Conservation (phyloP, 345 rosid genomes). For the Lepidium didymum region DNA sequence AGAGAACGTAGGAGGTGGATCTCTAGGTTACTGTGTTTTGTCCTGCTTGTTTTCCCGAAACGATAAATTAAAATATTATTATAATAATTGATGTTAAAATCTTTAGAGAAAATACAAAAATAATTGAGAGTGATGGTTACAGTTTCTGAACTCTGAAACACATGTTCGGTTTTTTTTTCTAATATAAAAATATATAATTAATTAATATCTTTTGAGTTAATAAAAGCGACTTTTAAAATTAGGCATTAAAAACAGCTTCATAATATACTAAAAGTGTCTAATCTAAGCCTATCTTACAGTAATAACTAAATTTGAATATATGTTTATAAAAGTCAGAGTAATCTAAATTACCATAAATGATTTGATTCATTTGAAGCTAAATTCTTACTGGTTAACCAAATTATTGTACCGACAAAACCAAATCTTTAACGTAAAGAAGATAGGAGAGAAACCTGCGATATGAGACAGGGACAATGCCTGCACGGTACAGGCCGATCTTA, state of each 20-base stretch:
- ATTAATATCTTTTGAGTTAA: no score
- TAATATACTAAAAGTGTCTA: no score
- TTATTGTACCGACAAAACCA: neutral
- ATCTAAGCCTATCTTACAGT: no score
- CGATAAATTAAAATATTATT: neutral
- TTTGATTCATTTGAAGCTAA: neutral
- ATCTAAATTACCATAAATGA: neutral
- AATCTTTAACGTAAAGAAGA: neutral
- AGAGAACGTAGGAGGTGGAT: neutral
- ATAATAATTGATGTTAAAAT: neutral
- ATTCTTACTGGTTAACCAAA: neutral
- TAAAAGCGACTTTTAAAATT: no score
- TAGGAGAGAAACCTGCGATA: slow-evolving; percentile 52
- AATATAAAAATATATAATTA: no score
- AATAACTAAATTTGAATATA: no score
- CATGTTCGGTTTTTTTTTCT: neutral
- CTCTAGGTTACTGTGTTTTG: slow-evolving; percentile 6
- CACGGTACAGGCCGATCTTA: slow-evolving; percentile 76
- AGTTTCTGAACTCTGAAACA: slow-evolving; percentile 3
- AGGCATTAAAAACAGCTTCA: no score
- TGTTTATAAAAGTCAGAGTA: neutral
- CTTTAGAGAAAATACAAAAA: neutral
- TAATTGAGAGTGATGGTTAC: slow-evolving; percentile 13
- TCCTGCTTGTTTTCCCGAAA: slow-evolving; percentile 20
- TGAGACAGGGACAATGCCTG: slow-evolving; percentile 92